phyloP scores from a whole-genome alignment of 768 basidiomycete genomes.

The Lentinula edodes region DNA sequence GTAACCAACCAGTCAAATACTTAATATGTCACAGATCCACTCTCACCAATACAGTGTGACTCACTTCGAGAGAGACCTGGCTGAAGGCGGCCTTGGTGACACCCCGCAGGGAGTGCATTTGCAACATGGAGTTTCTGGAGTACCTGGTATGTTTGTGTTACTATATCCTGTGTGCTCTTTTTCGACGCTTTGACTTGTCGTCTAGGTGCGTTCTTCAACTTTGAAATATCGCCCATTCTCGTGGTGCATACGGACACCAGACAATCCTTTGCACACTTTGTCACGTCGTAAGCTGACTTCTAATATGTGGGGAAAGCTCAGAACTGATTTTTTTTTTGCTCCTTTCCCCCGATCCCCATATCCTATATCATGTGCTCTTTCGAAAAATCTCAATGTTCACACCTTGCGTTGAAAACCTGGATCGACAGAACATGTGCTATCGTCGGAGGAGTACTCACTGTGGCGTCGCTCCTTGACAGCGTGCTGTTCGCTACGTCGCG shows the following conservation, averaged over 20 bases:
- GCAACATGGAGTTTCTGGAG: constrained; percentile 66
- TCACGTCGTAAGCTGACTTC: constrained; percentile 75
- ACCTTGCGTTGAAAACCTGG: background rate
- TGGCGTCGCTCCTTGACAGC: constrained; percentile 85
- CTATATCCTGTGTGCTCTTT: background rate
- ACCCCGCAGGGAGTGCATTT: constrained; percentile 62
- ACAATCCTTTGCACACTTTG: constrained; percentile 96
- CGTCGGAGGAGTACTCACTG: constrained; percentile 93
- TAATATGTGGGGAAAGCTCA: background rate
- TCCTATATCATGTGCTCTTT: background rate
- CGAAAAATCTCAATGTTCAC: background rate
- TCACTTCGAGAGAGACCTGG: constrained; percentile 90
- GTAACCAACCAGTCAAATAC: background rate
- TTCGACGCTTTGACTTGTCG: background rate
- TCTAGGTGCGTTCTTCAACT: constrained; percentile 80
- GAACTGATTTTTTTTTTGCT: background rate
- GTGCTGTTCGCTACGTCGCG: constrained; percentile 79
- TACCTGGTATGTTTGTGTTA: constrained; percentile 43
- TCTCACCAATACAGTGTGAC: constrained; percentile 96
- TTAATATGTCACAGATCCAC: constrained; percentile 49
- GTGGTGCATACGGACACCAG: constrained; percentile 87
- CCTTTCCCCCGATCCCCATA: background rate
- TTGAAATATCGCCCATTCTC: constrained; percentile 94
- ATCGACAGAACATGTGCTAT: constrained; percentile 85
- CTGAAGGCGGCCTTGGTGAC: constrained; percentile 52